Evolutionary conservation across 495 filamentous ascomycete species (phyloP).

Genomic region (Penicillium canariense): DNA sequence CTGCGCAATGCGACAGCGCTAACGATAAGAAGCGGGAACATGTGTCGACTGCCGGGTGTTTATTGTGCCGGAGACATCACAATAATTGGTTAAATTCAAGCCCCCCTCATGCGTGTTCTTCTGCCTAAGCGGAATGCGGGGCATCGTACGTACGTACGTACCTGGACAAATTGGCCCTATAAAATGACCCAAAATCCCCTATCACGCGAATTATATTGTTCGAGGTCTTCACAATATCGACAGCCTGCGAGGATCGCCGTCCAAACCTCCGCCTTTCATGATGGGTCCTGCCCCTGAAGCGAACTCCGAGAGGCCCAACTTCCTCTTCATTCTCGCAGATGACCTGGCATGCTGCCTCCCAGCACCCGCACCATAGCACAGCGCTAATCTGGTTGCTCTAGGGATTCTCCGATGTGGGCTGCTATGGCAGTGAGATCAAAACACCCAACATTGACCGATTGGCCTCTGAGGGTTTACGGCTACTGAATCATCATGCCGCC

Average conservation of each 20-base stretch:
- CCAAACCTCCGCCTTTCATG: not conserved
- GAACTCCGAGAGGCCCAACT: conserved; percentile 28
- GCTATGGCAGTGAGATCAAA: conserved; percentile 33
- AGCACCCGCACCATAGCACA: not conserved
- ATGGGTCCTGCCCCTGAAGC: not conserved
- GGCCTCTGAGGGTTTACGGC: conserved; percentile 29
- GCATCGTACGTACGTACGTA: not conserved
- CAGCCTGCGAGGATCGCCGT: too few species aligned
- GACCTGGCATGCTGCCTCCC: conserved; percentile 17
- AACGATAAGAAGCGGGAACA: not conserved
- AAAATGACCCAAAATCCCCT: not conserved
- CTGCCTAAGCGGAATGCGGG: not conserved
- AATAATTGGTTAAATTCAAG: not conserved
- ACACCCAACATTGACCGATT: conserved; percentile 35
- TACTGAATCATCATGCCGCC: conserved; percentile 34
- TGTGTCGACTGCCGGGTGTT: not conserved
- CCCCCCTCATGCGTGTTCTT: not conserved
- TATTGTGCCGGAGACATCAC: not conserved
- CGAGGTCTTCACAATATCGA: too few species aligned
- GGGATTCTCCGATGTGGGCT: conserved; percentile 34
- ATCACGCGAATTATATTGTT: not conserved
- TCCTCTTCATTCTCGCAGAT: conserved; percentile 39
- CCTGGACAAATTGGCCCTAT: not conserved
- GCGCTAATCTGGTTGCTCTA: not conserved
- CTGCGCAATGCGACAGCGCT: not conserved